Evolutionary conservation across 2,329 filamentous ascomycete species (phyloP), one percentile per base, ranked within the genome.

Genomic region (Aspergillus vadensis): DNA sequence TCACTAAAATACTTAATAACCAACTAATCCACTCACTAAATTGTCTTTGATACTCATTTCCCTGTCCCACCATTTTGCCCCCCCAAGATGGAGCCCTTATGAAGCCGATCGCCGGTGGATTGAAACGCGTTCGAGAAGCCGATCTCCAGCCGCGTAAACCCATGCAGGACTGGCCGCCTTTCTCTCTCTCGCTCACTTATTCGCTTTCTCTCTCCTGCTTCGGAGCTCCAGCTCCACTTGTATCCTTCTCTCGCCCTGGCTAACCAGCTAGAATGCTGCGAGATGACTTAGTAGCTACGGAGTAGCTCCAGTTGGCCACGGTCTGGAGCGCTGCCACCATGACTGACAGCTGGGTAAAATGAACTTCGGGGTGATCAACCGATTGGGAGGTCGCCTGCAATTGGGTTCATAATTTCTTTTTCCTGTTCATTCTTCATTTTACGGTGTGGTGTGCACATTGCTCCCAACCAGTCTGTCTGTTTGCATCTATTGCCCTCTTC

Each of bases 71-170:
- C 41, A 14, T 23, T 43, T 27, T 27, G 19, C 50, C 49, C 32
- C 32, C 30, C 41, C 43, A 21, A 41, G 50, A 54, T 58, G 49
- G 55, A 54, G 32, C 52, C 41, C 55, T 61, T 23, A 14, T 36
- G 30, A 36, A 41, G 56, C 30, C 51, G 52, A 59, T 59, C 57
- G 27, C 19, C 50, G 30, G 49, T 51, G 49, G 59, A 44, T 41
- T 57, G 55, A 58, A 54, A 61, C 59, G 59, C 51, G 49, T 58
- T 61, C 55, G 56, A 58, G 55, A 44, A 61, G 59, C 59, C 55
- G 43, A 58, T 61, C 55, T 55, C 44, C 59, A 51, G 49, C 50
- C 43, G 55, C 55, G 55, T 61, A 49, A 14, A 51, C 48, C 47
- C 36, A 25, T 41, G 52, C 27, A 23, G 23, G 43, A 55, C 36